Evolutionary conservation across 176 grass and related monocot genomes (phyloP), one percentile per base, ranked within the genome.

Genomic region (Poa annua): DNA sequence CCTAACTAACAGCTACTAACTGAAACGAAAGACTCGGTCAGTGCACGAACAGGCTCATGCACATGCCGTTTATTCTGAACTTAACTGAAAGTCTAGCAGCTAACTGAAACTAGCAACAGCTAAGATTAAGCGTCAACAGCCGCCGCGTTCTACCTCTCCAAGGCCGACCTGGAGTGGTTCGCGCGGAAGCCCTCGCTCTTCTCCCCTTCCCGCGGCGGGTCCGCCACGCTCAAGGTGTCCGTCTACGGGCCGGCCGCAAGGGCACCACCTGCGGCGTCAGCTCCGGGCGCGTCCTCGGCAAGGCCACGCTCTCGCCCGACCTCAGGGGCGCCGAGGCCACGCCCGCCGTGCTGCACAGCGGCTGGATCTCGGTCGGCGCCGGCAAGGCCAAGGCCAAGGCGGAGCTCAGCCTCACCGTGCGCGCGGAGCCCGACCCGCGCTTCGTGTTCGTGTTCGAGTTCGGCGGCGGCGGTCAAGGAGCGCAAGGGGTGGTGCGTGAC

Each of bases 401-500:
- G 29, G 29, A 29, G 29, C 29, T 29, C 2, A 29, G 29, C 29
- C 29, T 29, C 29, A 92, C 88, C 3, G 90, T 97, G 9, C 85
- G 86, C 34, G 92, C 95, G 1, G 95, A 97, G 82, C 90, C 92
- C 0, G 95, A 97, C 44, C 95, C 95, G 3, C 53, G 92, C 0
- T 97, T 94, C 34, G 92, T 97, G 2, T 97, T 97, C 80, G 92
- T 94, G 86, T 97, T 97, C 62, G 95, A 90, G n/a, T n/a, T n/a
- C 64, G 92, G 92, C 62, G 92, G 94, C 22, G 74, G 8, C 80
- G 39, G 87, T 42, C 11, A 98, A 98, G 83, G 96, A 99, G 74
- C 83, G 96, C 11, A 99, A 99, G 81, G 96, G 96, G 17, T 99
- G 96, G 96, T 99, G 93, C 11, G 91, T 96, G 9, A 99, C 91